Conservation (phyloP, 2,329 filamentous ascomycete genomes). For the Hypoxylon sp. region DNA sequence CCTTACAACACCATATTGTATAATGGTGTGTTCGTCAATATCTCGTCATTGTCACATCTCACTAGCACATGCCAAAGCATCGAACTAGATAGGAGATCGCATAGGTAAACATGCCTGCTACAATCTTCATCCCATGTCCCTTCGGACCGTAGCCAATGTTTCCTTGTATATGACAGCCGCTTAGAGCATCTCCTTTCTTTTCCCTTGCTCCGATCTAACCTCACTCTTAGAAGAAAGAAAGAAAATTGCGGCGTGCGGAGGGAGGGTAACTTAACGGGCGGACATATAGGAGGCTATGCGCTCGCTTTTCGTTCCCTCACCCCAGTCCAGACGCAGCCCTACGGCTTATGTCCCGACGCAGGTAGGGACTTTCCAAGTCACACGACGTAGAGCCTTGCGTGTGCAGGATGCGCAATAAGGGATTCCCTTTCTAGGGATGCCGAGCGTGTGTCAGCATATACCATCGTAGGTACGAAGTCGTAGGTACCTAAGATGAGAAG, state of each 20-base stretch:
- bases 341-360: constrained; percentile 22
- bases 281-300: background rate
- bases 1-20: background rate
- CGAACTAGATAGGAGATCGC: constrained; percentile 6
- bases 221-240: background rate
- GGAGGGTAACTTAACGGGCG: constrained; percentile 1
- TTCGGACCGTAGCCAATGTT: background rate
- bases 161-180: constrained; percentile 7
- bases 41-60: constrained; percentile 29
- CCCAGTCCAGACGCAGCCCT: constrained; percentile 10
- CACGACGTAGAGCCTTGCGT: constrained; percentile 17
- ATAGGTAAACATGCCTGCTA: background rate
- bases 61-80: constrained; percentile 1
- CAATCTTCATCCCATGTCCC: constrained; percentile 6
- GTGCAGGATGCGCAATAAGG: background rate
- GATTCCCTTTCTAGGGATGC: constrained; percentile 7
- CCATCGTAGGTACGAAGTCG: background rate
- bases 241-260: background rate
- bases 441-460: background rate
- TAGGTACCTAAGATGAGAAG: too few species aligned
- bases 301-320: background rate
- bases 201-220: constrained; percentile 14
- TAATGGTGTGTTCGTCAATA: constrained; percentile 10
- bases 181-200: constrained; percentile 2
- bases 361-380: constrained; percentile 10